Percentiles rank a stretch among this genome's conserved stretches.
phyloP scores from a whole-genome alignment of 164 flowering plant species.

The Piper longum region DNA sequence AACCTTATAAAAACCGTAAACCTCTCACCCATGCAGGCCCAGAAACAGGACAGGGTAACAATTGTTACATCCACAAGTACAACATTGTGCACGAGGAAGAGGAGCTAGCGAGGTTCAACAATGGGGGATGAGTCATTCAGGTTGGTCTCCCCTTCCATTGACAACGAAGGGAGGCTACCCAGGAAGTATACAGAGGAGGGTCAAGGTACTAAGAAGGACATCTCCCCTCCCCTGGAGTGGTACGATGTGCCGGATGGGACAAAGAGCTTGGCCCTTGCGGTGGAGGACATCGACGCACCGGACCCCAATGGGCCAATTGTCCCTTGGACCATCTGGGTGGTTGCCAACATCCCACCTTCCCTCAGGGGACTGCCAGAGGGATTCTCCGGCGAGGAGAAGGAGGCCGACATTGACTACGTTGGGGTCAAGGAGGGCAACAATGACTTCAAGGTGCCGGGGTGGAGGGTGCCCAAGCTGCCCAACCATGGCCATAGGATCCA shows the following conservation, averaged over 20 bases:
- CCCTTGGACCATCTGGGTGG: conserved; percentile 75
- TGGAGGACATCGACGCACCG: conserved; percentile 62
- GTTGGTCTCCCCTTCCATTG: conserved; percentile 29
- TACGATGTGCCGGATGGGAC: conserved; percentile 70
- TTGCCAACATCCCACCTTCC: conserved; percentile 51
- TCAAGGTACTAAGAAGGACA: conserved; percentile 54
- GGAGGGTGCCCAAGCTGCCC: conserved; percentile 53
- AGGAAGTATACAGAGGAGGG: conserved; percentile 62
- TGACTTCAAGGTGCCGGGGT: conserved; percentile 64
- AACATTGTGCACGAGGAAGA: not conserved
- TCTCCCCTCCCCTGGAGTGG: conserved; percentile 85
- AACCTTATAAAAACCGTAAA: too few species aligned
- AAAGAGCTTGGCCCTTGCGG: conserved; percentile 51
- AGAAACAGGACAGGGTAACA: too few species aligned
- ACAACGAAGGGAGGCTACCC: conserved; percentile 45
- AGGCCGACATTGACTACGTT: conserved; percentile 34
- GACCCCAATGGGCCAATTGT: conserved; percentile 50
- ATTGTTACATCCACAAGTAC: too few species aligned
- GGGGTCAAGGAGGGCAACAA: conserved; percentile 58
- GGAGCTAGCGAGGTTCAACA: not conserved
- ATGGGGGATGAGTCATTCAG: conserved; percentile 40
- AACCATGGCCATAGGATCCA: conserved; percentile 48
- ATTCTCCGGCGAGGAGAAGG: conserved; percentile 55
- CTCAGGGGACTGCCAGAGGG: conserved; percentile 70
- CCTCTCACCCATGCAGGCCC: too few species aligned